Conservation (phyloP, 257 asterid species). For the Rauvolfia tetraphylla region DNA sequence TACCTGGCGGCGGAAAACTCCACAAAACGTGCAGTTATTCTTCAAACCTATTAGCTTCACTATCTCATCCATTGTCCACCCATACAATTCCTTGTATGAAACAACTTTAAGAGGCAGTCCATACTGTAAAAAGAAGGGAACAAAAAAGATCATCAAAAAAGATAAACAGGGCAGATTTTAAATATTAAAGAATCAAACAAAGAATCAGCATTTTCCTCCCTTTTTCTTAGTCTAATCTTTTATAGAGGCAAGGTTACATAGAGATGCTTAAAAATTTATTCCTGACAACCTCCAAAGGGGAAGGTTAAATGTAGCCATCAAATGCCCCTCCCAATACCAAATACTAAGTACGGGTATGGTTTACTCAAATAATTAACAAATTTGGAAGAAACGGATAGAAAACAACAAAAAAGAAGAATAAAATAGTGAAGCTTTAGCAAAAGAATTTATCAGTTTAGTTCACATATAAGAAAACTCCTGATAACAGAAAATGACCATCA, state of each 20-base stretch:
- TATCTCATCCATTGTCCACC: conserved; percentile 99
- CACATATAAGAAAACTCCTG: not conserved
- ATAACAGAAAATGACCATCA: not conserved
- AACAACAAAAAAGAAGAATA: not conserved
- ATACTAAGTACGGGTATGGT: not conserved
- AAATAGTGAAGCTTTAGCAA: not conserved
- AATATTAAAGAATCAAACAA: not conserved
- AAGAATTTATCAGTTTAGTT: not conserved
- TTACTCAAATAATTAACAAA: not conserved
- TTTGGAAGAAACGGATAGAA: not conserved
- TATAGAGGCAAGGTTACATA: too few species aligned
- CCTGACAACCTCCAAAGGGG: not conserved
- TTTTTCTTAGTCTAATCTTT: not conserved
- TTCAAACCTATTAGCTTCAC: conserved; percentile 92
- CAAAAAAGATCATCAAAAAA: conserved; percentile 11
- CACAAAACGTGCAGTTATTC: conserved; percentile 98
- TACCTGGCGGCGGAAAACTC: conserved; percentile 99
- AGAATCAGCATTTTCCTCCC: not conserved
- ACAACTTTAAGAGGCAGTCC: conserved; percentile 95
- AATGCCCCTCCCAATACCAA: not conserved
- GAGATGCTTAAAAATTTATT: not conserved
- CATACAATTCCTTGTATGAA: conserved; percentile 87
- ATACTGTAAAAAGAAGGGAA: conserved; percentile 46
- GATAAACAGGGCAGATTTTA: conserved; percentile 4
- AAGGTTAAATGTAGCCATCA: not conserved